Evolutionary conservation across 495 filamentous ascomycete species (phyloP), one percentile per base, ranked within the genome.

Genomic region (Lophiotrema nucula): DNA sequence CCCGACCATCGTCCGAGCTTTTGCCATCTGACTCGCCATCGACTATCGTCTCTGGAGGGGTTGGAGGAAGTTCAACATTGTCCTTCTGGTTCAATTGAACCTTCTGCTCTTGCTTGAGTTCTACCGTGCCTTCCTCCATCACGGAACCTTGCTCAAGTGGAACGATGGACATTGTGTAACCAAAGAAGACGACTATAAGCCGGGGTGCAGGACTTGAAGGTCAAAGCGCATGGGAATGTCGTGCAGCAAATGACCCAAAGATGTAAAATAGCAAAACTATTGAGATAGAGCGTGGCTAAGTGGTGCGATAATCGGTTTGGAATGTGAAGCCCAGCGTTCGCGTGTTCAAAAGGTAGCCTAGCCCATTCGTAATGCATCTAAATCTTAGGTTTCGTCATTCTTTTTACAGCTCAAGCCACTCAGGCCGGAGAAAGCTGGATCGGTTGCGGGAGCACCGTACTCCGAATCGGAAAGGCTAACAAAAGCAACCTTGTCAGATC

Each of bases 21-120:
- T 60, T 60, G n/a, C n/a, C n/a, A 1, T 22, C 23, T 27, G 58
- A 44, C 16, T 62, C 63, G 46, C 58, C 58, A 26, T 62, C 63
- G 16, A 62, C 45, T 13, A 65, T 37, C 1, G 59, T 63, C 31
- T 67, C 64, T 19, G 64, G 64, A 33, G 64, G 64, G 4, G 64
- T 63, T 12, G 64, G 64, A n/a, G 64, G 64, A 42, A 63, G 37
- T 25, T 19, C 39, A 12, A 44, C 33, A 2, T 48, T 38, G 23
- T 24, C 38, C 50, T 47, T 54, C 46, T 12, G 11, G 18, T 28
- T 25, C 18, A 38, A 37, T 19, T 13, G 31, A 37, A n/a, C 49
- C 33, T 25, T 50, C 42, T 45, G 8, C 31, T 8, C 8, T 35
- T 8, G n/a, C 8, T 13, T 6, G 6, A 43, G 39, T 21, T 6